A percentile compares a stretch with the other conserved stretches of the same genome.
Evolutionary conservation across 1,284 basidiomycete species (phyloP).

Genomic region (Austroboletus niveus): DNA sequence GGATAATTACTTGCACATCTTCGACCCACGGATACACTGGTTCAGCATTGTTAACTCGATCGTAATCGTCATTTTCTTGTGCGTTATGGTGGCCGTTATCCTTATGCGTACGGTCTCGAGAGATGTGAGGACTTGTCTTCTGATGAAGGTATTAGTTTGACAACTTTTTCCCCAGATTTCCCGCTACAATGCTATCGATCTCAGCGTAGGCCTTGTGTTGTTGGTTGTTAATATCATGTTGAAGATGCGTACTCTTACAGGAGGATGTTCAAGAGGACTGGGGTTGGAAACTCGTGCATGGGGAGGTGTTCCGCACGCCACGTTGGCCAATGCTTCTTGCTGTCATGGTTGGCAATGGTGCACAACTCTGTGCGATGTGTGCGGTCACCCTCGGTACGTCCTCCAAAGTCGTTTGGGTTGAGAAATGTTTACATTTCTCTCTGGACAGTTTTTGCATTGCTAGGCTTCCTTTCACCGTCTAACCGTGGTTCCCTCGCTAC

Average conservation of each 20-base stretch:
- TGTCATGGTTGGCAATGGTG: slow-evolving; percentile 87
- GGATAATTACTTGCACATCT: slow-evolving; percentile 91
- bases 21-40: slow-evolving; percentile 83
- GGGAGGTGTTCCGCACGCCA: slow-evolving; percentile 93
- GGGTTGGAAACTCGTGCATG: slow-evolving; percentile 97
- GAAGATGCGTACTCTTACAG: slow-evolving; percentile 36
- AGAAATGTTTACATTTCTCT: slow-evolving; percentile 8
- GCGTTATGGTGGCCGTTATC: slow-evolving; percentile 92
- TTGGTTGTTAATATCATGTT: not conserved
- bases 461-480: slow-evolving; percentile 96
- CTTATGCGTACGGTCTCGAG: slow-evolving; percentile 84
- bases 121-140: slow-evolving; percentile 63
- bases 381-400: slow-evolving; percentile 76
- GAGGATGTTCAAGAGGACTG: slow-evolving; percentile 98
- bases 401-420: not conserved
- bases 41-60: slow-evolving; percentile 94
- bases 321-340: slow-evolving; percentile 77
- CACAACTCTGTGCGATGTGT: slow-evolving; percentile 89
- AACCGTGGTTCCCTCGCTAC: slow-evolving; percentile 94
- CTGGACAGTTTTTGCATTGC: slow-evolving; percentile 82
- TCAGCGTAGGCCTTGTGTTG: slow-evolving; percentile 56
- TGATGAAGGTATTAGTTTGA: slow-evolving; percentile 32
- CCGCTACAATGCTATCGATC: slow-evolving; percentile 94
- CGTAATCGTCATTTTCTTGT: slow-evolving; percentile 88
- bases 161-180: slow-evolving; percentile 66